phyloP scores from a whole-genome alignment of 495 filamentous ascomycete genomes.

The Lichina pygmaea region DNA sequence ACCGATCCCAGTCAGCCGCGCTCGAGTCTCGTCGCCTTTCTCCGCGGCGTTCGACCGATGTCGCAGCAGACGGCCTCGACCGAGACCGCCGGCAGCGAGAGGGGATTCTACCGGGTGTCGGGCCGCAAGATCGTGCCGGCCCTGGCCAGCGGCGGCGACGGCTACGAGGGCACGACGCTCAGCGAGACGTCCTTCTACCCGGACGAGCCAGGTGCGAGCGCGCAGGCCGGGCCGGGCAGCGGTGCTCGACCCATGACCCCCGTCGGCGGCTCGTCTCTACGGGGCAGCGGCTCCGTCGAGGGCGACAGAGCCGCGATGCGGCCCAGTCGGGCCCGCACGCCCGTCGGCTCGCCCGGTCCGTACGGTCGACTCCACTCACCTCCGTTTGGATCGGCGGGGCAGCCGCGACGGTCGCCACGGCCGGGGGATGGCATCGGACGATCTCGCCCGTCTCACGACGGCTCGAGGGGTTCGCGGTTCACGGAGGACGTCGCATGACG shows the following conservation, averaged over 20 bases:
- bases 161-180: slow-evolving; percentile 34
- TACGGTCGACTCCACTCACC: slow-evolving; percentile 7
- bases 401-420: slow-evolving; percentile 8
- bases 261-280: neutral
- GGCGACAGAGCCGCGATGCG: slow-evolving; percentile 8
- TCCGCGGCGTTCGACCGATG: slow-evolving; percentile 7
- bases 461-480: slow-evolving; percentile 22
- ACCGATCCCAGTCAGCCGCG: neutral
- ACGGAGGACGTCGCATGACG: slow-evolving; percentile 17
- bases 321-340: slow-evolving; percentile 11
- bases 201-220: slow-evolving; percentile 21
- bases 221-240: slow-evolving; percentile 21
- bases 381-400: slow-evolving; percentile 3
- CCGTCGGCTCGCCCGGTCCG: slow-evolving; percentile 15
- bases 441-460: slow-evolving; percentile 17
- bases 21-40: neutral
- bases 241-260: slow-evolving; percentile 15
- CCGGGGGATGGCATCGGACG: slow-evolving; percentile 15
- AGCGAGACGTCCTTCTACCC: slow-evolving; percentile 9
- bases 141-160: slow-evolving; percentile 31
- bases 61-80: slow-evolving; percentile 9
- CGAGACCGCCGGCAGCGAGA: slow-evolving; percentile 20
- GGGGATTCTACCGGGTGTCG: slow-evolving; percentile 33
- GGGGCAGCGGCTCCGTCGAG: neutral
- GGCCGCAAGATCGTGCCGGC: slow-evolving; percentile 51